Conservation (phyloP, 805 yeast genomes). For the Vanderwaltozyma verrucispora region DNA sequence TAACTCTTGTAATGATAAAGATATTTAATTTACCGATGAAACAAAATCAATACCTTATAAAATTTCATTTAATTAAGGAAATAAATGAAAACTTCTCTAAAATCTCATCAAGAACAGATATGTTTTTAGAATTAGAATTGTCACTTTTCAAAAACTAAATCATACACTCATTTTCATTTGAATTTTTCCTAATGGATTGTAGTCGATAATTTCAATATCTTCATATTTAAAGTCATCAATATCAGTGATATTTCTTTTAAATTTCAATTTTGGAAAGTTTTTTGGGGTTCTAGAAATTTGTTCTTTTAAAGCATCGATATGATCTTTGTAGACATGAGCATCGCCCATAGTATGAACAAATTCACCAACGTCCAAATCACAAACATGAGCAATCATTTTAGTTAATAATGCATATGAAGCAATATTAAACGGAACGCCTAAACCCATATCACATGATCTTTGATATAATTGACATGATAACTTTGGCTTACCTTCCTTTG, state of each 20-base stretch:
- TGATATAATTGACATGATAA: constrained; percentile 87
- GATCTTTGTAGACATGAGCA: constrained; percentile 90
- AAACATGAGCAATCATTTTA: constrained; percentile 91
- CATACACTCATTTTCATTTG: constrained; percentile 97
- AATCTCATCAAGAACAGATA: no score
- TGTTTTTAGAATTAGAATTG: no score
- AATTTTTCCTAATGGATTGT: constrained; percentile 73
- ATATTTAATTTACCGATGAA: no score
- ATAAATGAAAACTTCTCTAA: no score
- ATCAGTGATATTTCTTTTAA: constrained; percentile 52
- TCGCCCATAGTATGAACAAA: constrained; percentile 95
- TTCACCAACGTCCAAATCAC: constrained; percentile 91
- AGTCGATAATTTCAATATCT: constrained; percentile 73
- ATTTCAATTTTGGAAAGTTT: constrained; percentile 66
- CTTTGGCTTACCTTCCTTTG: constrained; percentile 48
- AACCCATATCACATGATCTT: constrained; percentile 98
- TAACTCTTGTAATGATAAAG: no score
- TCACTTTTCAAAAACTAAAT: no score
- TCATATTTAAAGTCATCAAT: constrained; percentile 87
- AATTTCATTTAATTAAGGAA: no score
- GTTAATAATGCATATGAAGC: constrained; percentile 93
- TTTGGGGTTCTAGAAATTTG: constrained; percentile 71
- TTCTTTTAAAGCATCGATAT: constrained; percentile 78
- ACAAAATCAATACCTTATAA: no score
- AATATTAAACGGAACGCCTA: constrained; percentile 98